Evolutionary conservation across 2,329 filamentous ascomycete genomes (phyloP), one percentile per base, ranked within the genome.

Genomic region (Aspergillus chevalieri): DNA sequence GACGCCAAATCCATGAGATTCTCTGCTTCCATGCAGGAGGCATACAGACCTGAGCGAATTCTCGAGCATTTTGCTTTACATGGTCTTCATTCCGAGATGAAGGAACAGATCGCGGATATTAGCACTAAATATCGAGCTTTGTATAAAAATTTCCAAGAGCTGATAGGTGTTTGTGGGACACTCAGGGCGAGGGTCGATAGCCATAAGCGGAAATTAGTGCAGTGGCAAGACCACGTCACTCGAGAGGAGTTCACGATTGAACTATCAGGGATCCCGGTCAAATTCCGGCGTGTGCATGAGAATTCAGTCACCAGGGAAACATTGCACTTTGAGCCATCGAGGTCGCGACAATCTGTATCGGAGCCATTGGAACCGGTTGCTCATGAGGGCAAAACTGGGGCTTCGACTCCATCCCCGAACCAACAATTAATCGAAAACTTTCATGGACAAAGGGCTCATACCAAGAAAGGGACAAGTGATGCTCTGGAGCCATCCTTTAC

Each of bases 191-290:
- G 59, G 24, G 52, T 69, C 4, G 63, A 67, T 44, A 59, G 60
- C n/a, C 61, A 66, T 39, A 70, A 69, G 46, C 59, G 51, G 43
- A 71, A 67, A 44, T 50, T 69, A 9, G 48, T 44, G 6, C 52
- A 59, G 45, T 67, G 65, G 63, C 58, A 63, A 30, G 57, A 50
- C 5, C 62, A 56, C 42, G 50, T 71, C 38, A 47, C 60, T 33
- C 54, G 54, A 8, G 60, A 65, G 45, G 56, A 61, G 28, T 70
- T 70, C 42, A 60, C 62, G 4, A 47, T 65, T 41, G 44, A 58
- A 39, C 51, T 67, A 33, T 50, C 64, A 45, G 66, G 62, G 4
- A 44, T 47, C 22, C 48, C 46, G 7, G 57, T 67, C 44, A 63
- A 48, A 26, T 70, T 67, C 44, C 60, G 54, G 49, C 62, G 61